Percentiles rank a stretch among this genome's conserved stretches.
Evolutionary conservation across 2,329 filamentous ascomycete species (phyloP).

Genomic region (Graphilbum fragrans): DNA sequence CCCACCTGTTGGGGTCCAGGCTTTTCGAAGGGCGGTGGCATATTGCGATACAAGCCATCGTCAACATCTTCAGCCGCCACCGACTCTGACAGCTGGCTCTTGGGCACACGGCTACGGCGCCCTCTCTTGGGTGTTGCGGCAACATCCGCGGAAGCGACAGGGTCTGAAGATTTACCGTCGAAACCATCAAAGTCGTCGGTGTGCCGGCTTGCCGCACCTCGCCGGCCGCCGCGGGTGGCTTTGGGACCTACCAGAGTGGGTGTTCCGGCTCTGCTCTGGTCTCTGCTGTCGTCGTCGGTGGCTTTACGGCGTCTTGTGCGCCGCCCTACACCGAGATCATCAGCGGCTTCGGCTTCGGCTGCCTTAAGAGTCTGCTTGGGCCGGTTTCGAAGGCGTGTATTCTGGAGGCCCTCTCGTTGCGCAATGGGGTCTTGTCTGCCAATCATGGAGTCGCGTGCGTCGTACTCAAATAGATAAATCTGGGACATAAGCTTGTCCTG

Average conservation of each 20-base stretch:
- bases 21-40: background rate
- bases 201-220: background rate
- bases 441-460: constrained; percentile 43
- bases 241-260: constrained; percentile 19
- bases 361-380: constrained; percentile 46
- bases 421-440: constrained; percentile 46
- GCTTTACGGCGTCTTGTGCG: constrained; percentile 37
- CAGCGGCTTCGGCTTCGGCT: constrained; percentile 35
- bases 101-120: constrained; percentile 7
- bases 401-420: constrained; percentile 42
- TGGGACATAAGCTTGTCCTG: constrained; percentile 48
- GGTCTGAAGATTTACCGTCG: background rate
- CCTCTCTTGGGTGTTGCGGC: constrained; percentile 6
- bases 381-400: constrained; percentile 42
- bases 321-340: constrained; percentile 33
- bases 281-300: constrained; percentile 37
- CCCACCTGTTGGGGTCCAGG: background rate
- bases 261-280: constrained; percentile 38
- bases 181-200: background rate
- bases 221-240: background rate
- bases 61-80: constrained; percentile 6
- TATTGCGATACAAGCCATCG: background rate
- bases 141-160: background rate
- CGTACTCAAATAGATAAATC: constrained; percentile 49
- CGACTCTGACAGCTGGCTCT: constrained; percentile 11